Evolutionary conservation across 164 flowering plant genomes (phyloP), one percentile per base, ranked within the genome.

Genomic region (Brasenia schreberi): DNA sequence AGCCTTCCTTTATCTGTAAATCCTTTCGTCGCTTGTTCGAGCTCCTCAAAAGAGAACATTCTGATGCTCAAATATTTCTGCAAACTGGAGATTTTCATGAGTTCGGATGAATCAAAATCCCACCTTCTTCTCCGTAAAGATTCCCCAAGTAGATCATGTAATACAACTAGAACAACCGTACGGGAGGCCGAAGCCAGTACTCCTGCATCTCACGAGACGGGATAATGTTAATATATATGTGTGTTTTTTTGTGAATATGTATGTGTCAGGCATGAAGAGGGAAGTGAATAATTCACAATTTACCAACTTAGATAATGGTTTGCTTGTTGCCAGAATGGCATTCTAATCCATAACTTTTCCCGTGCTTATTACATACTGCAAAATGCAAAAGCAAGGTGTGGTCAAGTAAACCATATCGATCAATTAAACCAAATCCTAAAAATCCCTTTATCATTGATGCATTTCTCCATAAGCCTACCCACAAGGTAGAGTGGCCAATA

Each of bases 21-120:
- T 58, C 89, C 88, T 70, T 70, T 83, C 33, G 92, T 85, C 66
- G 97, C 95, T 65, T 77, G 79, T 53, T 88, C 86, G 56, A 90
- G 81, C 76, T 90, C 95, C 45, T 63, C 67, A 72, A 80, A 78
- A 19, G 82, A 77, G 77, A 86, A 88, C 23, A 82, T 53, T 16
- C 80, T 79, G 33, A 80, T 72, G 70, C 73, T 75, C 59, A 83
- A 78, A 62, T 81, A 78, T 77, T 85, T 86, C 12, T 71, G 69
- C 61, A 82, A 84, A 7, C 83, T 77, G 65, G 69, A 63, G 69
- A 65, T 65, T 43, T 74, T 68, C 61, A 65, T 70, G 65, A 73
- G 69, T 66, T 70, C 70, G 59, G 69, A 67, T 18, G 76, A 74
- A 69, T 77, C 68, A 43, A 74, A 10, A 7, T 75, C 75, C 68